Base-by-base conservation (phyloP, 768 basidiomycete genomes). In the Dioszegia crocea region DNA sequence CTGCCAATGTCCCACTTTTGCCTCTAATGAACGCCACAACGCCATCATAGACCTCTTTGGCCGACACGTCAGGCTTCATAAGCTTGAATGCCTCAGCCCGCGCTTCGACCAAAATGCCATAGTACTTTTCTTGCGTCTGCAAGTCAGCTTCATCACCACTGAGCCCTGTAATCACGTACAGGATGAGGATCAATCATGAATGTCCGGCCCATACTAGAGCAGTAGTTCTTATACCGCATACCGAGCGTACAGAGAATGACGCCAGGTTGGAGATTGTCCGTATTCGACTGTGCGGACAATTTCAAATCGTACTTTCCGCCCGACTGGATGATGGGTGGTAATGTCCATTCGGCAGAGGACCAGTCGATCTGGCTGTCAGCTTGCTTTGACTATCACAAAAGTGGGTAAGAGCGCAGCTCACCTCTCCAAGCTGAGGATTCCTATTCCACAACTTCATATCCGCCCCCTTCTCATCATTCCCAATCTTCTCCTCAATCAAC, bases 261-360 rank as follows among this genome's bases (percentile, higher is more conserved):
- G 19, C 93, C 93, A 84, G 48, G 88, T 85, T 78, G 76, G 64
- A 97, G 87, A 59, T 83, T 82, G 68, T 94, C 88, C 26, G 83
- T 80, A 21, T 89, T 86, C 5, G 93, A 91, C 74, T 91, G 86
- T 0, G 90, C 91, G 1, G 87, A 88, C 39, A 87, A 86, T 59
- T 86, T 85, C 47, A 98, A 80, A 75, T 98, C 94, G 75, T 94
- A 98, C 33, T 87, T 87, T 8, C 89, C 88, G 40, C 87, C 87
- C 5, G 93, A 97, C 66, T 97, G 94, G 72, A 98, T 89, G 75
- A 97, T 93, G 1, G 94, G 92, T 2, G 89, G 84, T 77, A 94
- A 97, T 66, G 89, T 88, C 78, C 93, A 94, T 77, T 99, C 96
- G 5, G 88, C 87, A 2, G 86, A 83, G n/a, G 81, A 79, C 84